Conservation (phyloP, 768 basidiomycete genomes). For the Tulasnella calospora region DNA sequence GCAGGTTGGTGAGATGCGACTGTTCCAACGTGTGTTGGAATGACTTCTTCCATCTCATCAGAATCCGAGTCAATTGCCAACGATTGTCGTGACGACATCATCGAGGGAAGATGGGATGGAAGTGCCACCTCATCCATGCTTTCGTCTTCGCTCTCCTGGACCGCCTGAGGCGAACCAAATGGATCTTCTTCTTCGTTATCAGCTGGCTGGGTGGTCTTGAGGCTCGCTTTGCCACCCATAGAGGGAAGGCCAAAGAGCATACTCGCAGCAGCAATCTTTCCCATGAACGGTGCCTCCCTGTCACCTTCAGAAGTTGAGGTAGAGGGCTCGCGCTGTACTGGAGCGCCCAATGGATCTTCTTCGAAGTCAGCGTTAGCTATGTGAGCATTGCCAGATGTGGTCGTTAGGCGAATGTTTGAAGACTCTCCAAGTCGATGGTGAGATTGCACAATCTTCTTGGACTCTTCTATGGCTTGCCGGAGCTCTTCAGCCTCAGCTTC, state of each 20-base stretch:
- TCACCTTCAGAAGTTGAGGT: slow-evolving; percentile 1
- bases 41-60: slow-evolving; percentile 43
- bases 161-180: neutral
- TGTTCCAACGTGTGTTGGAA: neutral
- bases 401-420: neutral
- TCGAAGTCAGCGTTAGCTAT: slow-evolving; percentile 33
- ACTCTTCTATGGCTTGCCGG: slow-evolving; percentile 15
- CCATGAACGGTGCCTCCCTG: slow-evolving; percentile 15
- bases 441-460: neutral
- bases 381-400: neutral
- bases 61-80: slow-evolving; percentile 21
- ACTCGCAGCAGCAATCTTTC: slow-evolving; percentile 16
- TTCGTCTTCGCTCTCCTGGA: slow-evolving; percentile 25
- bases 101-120: neutral
- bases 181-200: slow-evolving; percentile 13
- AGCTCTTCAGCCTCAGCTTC: slow-evolving; percentile 15
- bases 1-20: neutral
- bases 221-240: neutral
- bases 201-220: neutral
- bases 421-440: neutral
- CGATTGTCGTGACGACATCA: neutral
- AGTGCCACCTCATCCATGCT: slow-evolving; percentile 21
- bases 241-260: slow-evolving; percentile 21
- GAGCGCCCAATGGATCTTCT: slow-evolving; percentile 34
- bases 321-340: neutral